Base-by-base conservation (phyloP, 2,329 filamentous ascomycete genomes). In the Rosellinia necatrix region DNA sequence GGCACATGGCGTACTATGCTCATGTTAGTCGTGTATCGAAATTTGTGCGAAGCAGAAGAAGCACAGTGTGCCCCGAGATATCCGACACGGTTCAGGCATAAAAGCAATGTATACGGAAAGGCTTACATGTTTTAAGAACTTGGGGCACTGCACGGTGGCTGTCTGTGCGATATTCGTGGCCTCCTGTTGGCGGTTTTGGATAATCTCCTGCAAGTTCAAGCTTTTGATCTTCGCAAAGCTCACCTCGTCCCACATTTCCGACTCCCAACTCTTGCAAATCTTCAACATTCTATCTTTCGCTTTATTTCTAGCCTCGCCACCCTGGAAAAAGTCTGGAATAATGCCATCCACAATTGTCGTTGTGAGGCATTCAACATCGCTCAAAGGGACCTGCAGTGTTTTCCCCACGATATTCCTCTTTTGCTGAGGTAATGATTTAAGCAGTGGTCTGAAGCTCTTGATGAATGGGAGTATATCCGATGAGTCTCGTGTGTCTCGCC, bases 381-480 rank as follows among this genome's bases (percentile, higher is more conserved):
- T 81, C 5, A 97, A 75, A 0, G 88, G 86, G 6, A 97, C 83
- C 52, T 88, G 85, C 4, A 82, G 75, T 1, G 84, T 82, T 70
- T 89, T 89, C 9, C 87, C 80, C 9, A 82, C 81, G 69, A 96
- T 84, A 17, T 91, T 83, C 56, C 80, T 82, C 64, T 85, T 85
- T 13, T 77, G 79, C 49, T 85, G 83, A 1, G 91, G 88, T 0
- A 96, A 72, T 10, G 82, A 78, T 9, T 86, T 82, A 63, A 96
- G 85, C 41, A 87, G 77, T 37, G 80, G 78, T 12, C 89, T 82
- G 70, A 94, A 91, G 0, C 77, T 75, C 4, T 88, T 83, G 2
- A 96, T 75, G 68, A 92, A 97, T 0, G 94, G 92, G 9, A 99
- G 78, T 30, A 96, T 79, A 68, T 97, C 93, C n/a, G 87, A 90